Conservation (phyloP, 768 basidiomycete genomes). For the Russula earlei region DNA sequence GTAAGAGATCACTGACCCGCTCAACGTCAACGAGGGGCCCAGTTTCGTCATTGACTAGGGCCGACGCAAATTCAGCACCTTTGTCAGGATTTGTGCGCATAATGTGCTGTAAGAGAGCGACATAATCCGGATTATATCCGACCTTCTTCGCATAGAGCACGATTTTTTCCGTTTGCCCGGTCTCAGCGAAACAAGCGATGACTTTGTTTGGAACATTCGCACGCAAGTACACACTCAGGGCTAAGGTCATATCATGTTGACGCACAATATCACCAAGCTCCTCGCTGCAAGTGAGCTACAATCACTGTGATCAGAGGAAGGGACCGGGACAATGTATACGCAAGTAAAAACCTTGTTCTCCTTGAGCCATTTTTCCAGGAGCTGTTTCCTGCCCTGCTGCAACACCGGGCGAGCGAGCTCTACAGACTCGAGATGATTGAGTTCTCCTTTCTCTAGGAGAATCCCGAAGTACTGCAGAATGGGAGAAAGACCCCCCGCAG, state of each 20-base stretch:
- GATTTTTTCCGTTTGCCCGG: slow-evolving; percentile 97
- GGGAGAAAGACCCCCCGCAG: slow-evolving; percentile 83
- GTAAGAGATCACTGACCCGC: slow-evolving; percentile 41
- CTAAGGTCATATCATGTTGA: slow-evolving; percentile 90
- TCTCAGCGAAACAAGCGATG: slow-evolving; percentile 97
- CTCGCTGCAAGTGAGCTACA: slow-evolving; percentile 92
- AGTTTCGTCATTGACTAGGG: slow-evolving; percentile 85
- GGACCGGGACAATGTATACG: background rate
- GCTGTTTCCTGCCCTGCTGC: slow-evolving; percentile 91
- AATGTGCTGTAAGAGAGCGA: slow-evolving; percentile 85
- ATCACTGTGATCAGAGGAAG: background rate
- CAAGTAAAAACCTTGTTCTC: slow-evolving; percentile 77
- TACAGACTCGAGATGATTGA: slow-evolving; percentile 92
- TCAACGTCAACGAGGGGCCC: slow-evolving; percentile 93
- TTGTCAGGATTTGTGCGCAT: slow-evolving; percentile 97
- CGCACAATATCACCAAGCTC: slow-evolving; percentile 97
- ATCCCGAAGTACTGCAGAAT: slow-evolving; percentile 99
- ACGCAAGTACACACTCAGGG: slow-evolving; percentile 92
- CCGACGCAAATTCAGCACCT: slow-evolving; percentile 94
- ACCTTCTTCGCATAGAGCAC: slow-evolving; percentile 97
- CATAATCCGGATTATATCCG: slow-evolving; percentile 86
- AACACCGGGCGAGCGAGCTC: slow-evolving; percentile 95
- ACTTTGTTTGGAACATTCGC: slow-evolving; percentile 99
- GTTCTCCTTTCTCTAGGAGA: slow-evolving; percentile 94
- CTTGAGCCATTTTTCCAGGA: slow-evolving; percentile 98